A percentile compares a stretch with the other conserved stretches of the same genome.
Conservation (phyloP, 371 early-diverging fungal genomes). For the Lichtheimia ornata region DNA sequence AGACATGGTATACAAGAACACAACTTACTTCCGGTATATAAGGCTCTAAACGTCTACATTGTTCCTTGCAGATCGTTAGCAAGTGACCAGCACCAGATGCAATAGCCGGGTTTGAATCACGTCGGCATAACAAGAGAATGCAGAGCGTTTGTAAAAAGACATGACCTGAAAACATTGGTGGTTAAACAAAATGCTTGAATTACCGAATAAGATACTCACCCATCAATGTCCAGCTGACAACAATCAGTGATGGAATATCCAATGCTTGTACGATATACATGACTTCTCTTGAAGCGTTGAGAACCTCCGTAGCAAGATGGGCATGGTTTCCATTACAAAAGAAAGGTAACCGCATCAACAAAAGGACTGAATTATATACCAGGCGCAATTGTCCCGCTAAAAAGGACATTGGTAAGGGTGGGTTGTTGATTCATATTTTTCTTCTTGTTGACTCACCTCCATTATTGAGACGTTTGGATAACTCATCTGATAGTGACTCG, state of each 20-base stretch:
- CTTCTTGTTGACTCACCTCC: constrained; percentile 25
- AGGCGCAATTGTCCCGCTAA: constrained; percentile 31
- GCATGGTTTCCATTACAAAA: constrained; percentile 13
- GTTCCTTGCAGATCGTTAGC: constrained; percentile 14
- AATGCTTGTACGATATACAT: constrained; percentile 25
- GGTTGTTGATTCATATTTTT: too few relatives aligned
- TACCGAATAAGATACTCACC: constrained; percentile 17
- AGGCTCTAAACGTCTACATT: constrained; percentile 18
- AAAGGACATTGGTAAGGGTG: too few relatives aligned
- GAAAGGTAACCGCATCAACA: constrained; percentile 28
- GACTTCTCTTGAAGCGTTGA: constrained; percentile 15
- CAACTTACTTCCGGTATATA: constrained; percentile 30
- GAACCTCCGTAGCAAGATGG: too few relatives aligned
- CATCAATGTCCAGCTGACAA: constrained; percentile 34
- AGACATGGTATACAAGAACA: too few relatives aligned
- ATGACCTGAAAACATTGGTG: constrained; percentile 13
- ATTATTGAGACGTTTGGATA: constrained; percentile 27
- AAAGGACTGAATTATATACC: constrained; percentile 21
- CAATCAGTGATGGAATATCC: constrained; percentile 16
- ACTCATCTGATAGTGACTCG: constrained; percentile 10
- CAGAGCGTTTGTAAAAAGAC: constrained; percentile 26
- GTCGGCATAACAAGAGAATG: constrained; percentile 24
- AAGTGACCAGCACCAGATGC: constrained; percentile 19
- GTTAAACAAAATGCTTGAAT: too few relatives aligned
- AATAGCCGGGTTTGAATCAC: constrained; percentile 16